Evolutionary conservation across 2,329 filamentous ascomycete species (phyloP).

Genomic region (Cladosporium colombiae): DNA sequence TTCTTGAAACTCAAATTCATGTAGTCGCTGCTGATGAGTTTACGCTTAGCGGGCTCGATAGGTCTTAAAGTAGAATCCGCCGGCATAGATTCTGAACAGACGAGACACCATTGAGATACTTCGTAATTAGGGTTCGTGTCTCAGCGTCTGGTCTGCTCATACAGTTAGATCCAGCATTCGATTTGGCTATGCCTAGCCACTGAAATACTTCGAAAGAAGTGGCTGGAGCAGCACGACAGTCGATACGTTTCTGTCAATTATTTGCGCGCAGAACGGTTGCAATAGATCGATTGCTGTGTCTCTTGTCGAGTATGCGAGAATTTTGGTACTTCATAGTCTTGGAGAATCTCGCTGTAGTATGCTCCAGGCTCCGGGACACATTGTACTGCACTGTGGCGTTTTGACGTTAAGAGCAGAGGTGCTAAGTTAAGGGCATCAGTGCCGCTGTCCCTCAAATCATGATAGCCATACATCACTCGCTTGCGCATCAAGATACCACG

Average conservation of each 20-base stretch:
- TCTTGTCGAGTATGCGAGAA: background rate
- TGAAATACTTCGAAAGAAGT: background rate
- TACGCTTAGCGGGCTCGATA: background rate
- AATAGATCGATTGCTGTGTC: background rate
- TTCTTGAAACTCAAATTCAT: too few relatives aligned
- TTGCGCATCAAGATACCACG: background rate
- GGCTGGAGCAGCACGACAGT: background rate
- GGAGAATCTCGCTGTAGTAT: background rate
- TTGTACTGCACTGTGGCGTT: background rate
- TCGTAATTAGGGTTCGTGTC: background rate
- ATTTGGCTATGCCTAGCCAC: background rate
- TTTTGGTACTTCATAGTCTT: background rate
- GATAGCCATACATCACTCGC: background rate
- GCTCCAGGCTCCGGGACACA: background rate
- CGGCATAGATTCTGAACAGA: background rate
- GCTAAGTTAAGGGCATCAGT: background rate
- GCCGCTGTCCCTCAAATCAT: background rate
- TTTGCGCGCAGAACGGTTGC: background rate
- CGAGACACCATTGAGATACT: background rate
- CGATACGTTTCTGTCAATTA: background rate
- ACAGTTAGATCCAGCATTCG: background rate
- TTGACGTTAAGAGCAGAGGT: background rate
- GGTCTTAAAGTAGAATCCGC: background rate
- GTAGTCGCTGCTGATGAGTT: background rate
- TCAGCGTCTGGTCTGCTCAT: background rate